Base-by-base conservation (phyloP, 176 grass and related monocot genomes). In the Avena sativa region DNA sequence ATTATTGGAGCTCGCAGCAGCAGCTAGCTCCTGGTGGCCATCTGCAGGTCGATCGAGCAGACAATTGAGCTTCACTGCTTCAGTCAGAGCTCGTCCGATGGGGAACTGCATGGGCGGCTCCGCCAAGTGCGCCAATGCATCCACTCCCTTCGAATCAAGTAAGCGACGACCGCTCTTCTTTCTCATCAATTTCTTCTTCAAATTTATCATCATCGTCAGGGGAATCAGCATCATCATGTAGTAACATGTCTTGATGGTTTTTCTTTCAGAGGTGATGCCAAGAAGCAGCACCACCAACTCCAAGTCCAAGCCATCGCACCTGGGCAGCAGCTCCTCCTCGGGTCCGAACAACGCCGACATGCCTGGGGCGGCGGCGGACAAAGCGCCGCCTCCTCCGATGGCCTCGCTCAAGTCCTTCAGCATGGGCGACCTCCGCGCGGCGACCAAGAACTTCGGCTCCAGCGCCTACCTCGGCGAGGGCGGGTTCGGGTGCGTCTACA, bases 401-500 rank as follows among this genome's bases (percentile, higher is more conserved):
- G 10, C 21, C 51, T 17, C 59, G 1, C 68, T 95, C 38, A 95
- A 98, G 83, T 80, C 89, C 0, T 98, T 95, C 83, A 98, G 86
- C 73, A 81, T 92, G 91, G 81, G 46, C 38, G 93, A 98, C 21
- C 86, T 95, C 64, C 92, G 89, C 15, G 83, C 77, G 12, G 89
- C 95, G 17, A 95, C 95, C 55, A 93, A 85, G 78, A 98, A 98
- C 81, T 98, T 98, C 47, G 87, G 90, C 0, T 90, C 95, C 4
- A 90, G 47, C 10, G 81, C 89, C 1, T 93, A 88, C 79, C 91
- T 98, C 0, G 95, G 95, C 3, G 95, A 98, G 91, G 95, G 95
- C 44, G 95, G 95, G 12, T 98, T 98, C 79, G 95, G 93, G 30
- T 92, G 89, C 79, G 95, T 98, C 20, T 98, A 91, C 84, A 98